Base-by-base conservation (phyloP, 441 rosid genomes). In the Populus hybrid region DNA sequence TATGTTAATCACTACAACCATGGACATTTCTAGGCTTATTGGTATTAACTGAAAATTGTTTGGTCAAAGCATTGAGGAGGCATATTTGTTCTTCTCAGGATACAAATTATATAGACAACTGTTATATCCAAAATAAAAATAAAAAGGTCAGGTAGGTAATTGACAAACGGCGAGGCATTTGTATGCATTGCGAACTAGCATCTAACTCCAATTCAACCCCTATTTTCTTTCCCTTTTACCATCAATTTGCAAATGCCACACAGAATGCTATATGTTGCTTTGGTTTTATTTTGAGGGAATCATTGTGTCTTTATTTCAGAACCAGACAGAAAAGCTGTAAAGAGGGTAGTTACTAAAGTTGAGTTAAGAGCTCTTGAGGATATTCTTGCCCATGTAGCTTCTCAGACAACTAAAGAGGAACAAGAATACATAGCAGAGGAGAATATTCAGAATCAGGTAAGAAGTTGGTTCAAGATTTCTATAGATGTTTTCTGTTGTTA, bases 391-490 rank as follows among this genome's bases (percentile, higher is more conserved):
- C 85, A 85, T 23, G 16, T 85, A 36, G 74, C 82, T 73, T 81
- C 90, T 81, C 86, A 86, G 80, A 76, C 86, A 79, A 77, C 84
- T 72, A 73, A 83, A 81, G 89, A 83, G 87, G 90, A 90, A 81
- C 87, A 86, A 77, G 90, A 76, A 75, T 85, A 77, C 70, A 57
- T 77, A 66, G 87, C 79, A 10, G 91, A 88, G 74, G 81, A 88
- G 86, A 80, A 78, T 77, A 82, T 87, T 79, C 84, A 84, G 76
- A 85, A 85, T 81, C 87, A 89, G 92, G 98, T 93, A 76, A 73
- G 12, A 24, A 35, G 35, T 26, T 12, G 10, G 14, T 38, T 59
- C 2, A 40, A 11, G 18, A 12, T 24, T 40, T 20, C 30, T 69
- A 70, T 77, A 6, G n/a, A 71, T 72, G 67, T 30, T 30, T 54